Base-by-base conservation (phyloP, 371 early-diverging fungal species). In the Gilbertella persicaria region DNA sequence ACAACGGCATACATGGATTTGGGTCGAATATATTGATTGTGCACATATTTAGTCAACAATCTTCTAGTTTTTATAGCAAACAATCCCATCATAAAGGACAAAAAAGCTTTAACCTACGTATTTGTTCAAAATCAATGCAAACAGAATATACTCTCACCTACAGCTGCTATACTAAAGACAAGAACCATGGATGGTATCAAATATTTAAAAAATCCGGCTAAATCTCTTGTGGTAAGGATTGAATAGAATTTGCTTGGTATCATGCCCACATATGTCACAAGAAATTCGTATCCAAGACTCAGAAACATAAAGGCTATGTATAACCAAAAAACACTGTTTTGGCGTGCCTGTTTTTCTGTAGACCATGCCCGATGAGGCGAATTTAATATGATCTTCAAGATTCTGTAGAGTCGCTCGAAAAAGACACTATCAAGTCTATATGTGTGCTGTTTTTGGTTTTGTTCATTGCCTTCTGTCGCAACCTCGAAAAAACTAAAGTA, bases 231-330 rank as follows among this genome's bases (percentile, higher is more conserved):
- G 5, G 79, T 78, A 26, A 94, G 66, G 16, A 88, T 79, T 6
- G 66, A 58, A 71, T 88, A 94, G 66, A 88, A 94, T 49, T 77
- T 67, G 25, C 90, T 84, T 4, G 90, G 83, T 41, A 87, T 68
- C 17, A 79, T 65, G 8, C 95, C 93, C 4, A 84, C 83, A 63
- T 66, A 88, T 50, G 90, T 93, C 4, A 83, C 85, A 17, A 86
- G 43, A 0, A 79, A 64, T 50, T 92, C 90, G 35, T 74, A 77
- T 12, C 72, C 48, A 47, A 76, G 54, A 39, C 73, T 68, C 30
- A 78, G 42, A 2, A 53, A 12, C 2, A 85, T 51, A 56, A 86
- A 76, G 13, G 55, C 53, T 0, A 78, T 37, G 43, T 79, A 86
- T 9, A 80, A 60, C 67, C 77, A 75, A 37, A 80, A 56, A 4